Conservation (phyloP, 768 basidiomycete genomes). For the Asterophora lycoperdoides region DNA sequence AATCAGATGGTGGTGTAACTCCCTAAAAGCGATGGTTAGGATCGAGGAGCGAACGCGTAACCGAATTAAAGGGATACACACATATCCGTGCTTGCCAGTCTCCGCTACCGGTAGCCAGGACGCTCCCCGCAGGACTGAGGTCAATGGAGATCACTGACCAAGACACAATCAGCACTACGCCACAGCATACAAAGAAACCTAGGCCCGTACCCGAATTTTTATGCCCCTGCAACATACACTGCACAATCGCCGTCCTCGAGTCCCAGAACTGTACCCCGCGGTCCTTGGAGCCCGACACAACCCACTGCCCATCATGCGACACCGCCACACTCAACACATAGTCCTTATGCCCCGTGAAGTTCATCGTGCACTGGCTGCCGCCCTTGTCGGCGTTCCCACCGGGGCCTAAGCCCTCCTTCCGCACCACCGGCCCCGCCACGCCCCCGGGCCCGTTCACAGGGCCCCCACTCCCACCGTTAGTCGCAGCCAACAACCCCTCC, state of each 20-base stretch:
- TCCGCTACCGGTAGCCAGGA: slow-evolving; percentile 50
- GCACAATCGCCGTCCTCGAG: slow-evolving; percentile 67
- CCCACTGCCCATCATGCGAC: slow-evolving; percentile 89
- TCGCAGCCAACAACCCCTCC: slow-evolving; percentile 31
- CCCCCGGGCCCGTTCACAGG: slow-evolving; percentile 26
- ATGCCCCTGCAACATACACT: slow-evolving; percentile 86
- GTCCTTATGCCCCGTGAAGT: slow-evolving; percentile 87
- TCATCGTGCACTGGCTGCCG: slow-evolving; percentile 61
- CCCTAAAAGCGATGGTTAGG: slow-evolving; percentile 9
- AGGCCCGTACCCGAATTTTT: slow-evolving; percentile 47
- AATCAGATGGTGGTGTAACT: slow-evolving; percentile 16
- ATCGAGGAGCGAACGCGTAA: background rate
- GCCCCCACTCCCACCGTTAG: slow-evolving; percentile 28
- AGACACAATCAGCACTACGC: background rate
- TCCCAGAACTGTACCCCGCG: slow-evolving; percentile 96
- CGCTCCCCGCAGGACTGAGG: slow-evolving; percentile 40
- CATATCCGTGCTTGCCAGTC: slow-evolving; percentile 55
- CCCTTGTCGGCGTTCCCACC: slow-evolving; percentile 36
- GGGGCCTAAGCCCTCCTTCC: slow-evolving; percentile 33
- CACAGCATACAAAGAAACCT: background rate
- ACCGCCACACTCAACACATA: slow-evolving; percentile 62
- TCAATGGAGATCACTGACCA: slow-evolving; percentile 47
- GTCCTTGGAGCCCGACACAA: slow-evolving; percentile 93
- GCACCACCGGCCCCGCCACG: slow-evolving; percentile 4
- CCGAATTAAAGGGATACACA: slow-evolving; percentile 24